Base-by-base conservation (phyloP, 148 eudicot genomes). In the Nyssa sinensis region DNA sequence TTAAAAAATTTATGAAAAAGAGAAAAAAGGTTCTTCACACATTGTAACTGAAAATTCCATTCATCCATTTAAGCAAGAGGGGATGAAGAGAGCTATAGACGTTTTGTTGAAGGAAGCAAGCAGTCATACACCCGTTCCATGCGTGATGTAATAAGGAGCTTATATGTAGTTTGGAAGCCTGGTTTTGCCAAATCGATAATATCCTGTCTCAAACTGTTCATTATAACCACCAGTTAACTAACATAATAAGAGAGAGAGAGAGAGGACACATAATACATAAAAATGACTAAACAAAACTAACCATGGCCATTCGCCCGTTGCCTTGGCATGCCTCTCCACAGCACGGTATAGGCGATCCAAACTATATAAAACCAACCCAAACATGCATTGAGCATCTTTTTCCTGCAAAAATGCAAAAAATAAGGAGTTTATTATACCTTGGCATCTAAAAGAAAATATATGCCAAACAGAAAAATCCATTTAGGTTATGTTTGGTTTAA, bases 221-320 rank as follows among this genome's bases (percentile, higher is more conserved):
- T 37, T 60, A 66, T 19, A 75, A 60, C n/a, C 14, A 21, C 21
- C 23, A 19, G 62, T 72, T 61, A 79, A 44, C 53, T 63, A n/a
- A n/a, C n/a, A n/a, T n/a, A n/a, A n/a, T n/a, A n/a, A n/a, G n/a
- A n/a, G n/a, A n/a, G n/a, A n/a, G n/a, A n/a, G n/a, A n/a, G n/a
- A n/a, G n/a, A 7, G 25, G 59, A 37, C 7, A 55, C 17, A 0
- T 1, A 17, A 55, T 55, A 55, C 9, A 55, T 21, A 55, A 8
- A 77, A 27, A 14, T 74, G 61, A 61, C 35, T 21, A 25, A 64
- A 1, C 41, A 53, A 60, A 74, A 84, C 91, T 84, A 69, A 95
- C 99, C 93, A 81, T 70, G 72, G 83, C 99, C 99, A 95, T 89
- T 95, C 99, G 27, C 94, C 98, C 13, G 99, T 93, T 69, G 75